Conservation (phyloP, 208 protist genomes). For the Herpetomonas samuelpessoai region DNA sequence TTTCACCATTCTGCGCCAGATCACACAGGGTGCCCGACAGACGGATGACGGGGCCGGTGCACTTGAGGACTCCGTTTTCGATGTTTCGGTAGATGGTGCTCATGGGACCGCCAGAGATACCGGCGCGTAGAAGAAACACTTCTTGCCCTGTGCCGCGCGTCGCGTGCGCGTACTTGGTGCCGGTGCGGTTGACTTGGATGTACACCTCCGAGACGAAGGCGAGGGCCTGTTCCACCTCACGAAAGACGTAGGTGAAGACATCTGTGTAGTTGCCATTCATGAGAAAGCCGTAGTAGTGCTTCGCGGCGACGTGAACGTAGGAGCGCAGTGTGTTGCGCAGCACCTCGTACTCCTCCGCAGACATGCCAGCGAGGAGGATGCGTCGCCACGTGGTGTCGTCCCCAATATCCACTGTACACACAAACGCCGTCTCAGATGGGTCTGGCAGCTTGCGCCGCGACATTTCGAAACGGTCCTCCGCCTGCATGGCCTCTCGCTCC, state of each 20-base stretch:
- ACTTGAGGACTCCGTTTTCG: conserved; percentile 59
- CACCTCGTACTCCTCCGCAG: conserved; percentile 39
- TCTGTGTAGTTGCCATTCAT: conserved; percentile 81
- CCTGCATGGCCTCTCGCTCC: conserved; percentile 63
- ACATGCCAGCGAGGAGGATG: conserved; percentile 24
- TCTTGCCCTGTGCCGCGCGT: conserved; percentile 30
- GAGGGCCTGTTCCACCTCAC: conserved; percentile 69
- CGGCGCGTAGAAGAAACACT: conserved; percentile 65
- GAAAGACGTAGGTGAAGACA: conserved; percentile 84
- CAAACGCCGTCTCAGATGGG: conserved; percentile 55
- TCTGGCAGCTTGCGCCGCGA: conserved; percentile 47
- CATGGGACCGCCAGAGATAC: conserved; percentile 57
- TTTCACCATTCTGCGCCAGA: conserved; percentile 60
- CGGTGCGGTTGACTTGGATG: conserved; percentile 60
- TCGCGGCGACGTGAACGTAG: conserved; percentile 48
- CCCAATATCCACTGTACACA: conserved; percentile 77
- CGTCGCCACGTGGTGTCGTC: conserved; percentile 56
- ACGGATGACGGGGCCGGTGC: conserved; percentile 59
- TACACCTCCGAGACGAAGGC: conserved; percentile 76
- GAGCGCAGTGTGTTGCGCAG: conserved; percentile 42
- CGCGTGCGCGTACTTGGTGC: conserved; percentile 51
- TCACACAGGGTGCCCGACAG: conserved; percentile 74
- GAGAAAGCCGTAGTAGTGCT: conserved; percentile 68
- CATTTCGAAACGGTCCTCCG: conserved; percentile 66
- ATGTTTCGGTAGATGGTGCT: conserved; percentile 57